These are phyloP conservation scores for Aurifilum marmelostoma DNA, from an alignment of 2,329 filamentous ascomycete genomes.

Conservation along the genomic window DNA sequence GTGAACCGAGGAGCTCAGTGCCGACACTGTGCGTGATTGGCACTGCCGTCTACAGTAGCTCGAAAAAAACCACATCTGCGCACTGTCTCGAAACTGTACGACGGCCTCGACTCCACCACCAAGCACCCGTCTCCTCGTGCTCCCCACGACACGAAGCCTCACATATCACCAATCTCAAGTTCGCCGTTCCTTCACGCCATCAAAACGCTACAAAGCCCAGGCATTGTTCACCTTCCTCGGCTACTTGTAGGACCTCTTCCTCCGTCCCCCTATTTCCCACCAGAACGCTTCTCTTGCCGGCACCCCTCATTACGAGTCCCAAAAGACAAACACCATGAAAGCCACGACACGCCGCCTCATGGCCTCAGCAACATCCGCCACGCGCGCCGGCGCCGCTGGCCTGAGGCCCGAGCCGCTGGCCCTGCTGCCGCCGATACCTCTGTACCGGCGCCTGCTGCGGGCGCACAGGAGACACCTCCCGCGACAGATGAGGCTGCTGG, in stretches of 20 bases:
- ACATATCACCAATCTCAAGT: background rate
- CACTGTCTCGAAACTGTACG: background rate
- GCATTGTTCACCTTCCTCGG: background rate
- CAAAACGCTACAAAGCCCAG: background rate
- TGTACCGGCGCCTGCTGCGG: slow-evolving; percentile 86
- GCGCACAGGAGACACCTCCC: slow-evolving; percentile 81
- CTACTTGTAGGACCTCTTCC: too few relatives aligned
- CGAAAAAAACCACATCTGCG: background rate
- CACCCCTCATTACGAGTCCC: background rate
- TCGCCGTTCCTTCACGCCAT: background rate
- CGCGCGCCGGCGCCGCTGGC: slow-evolving; percentile 41
- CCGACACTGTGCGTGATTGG: background rate
- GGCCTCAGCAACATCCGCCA: slow-evolving; percentile 42
- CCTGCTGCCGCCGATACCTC: slow-evolving; percentile 81
- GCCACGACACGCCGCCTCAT: slow-evolving; percentile 32
- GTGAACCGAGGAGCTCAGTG: background rate
- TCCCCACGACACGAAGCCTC: background rate
- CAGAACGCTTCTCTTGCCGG: background rate
- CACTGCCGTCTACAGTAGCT: background rate
- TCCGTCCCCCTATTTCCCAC: background rate
- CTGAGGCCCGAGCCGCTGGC: slow-evolving; percentile 56
- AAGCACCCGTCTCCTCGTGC: background rate
- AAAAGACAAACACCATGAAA: slow-evolving; percentile 13
- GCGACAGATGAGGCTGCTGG: slow-evolving; percentile 75
- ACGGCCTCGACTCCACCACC: background rate